Conservation (phyloP, 1,139 yeast genomes). For the Pichia sp. region DNA sequence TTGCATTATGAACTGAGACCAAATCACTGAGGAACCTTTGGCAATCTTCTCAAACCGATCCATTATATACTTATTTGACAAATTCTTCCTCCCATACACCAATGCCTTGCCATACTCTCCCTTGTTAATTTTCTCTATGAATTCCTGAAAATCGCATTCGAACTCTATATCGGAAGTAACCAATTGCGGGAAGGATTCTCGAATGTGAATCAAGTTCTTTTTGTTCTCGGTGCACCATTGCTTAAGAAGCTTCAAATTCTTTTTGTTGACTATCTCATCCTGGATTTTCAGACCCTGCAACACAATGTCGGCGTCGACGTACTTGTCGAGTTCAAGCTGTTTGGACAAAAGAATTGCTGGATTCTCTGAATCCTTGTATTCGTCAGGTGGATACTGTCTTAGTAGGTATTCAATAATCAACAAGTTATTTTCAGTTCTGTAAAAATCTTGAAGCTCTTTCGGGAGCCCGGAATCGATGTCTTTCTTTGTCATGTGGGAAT, state of each 20-base stretch:
- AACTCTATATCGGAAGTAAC: slow-evolving; percentile 46
- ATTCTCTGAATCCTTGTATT: slow-evolving; percentile 32
- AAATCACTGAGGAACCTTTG: slow-evolving; percentile 27
- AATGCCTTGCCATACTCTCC: slow-evolving; percentile 58
- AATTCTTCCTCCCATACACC: slow-evolving; percentile 30
- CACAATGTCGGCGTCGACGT: slow-evolving; percentile 56
- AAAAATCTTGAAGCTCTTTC: slow-evolving; percentile 40
- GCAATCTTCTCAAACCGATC: slow-evolving; percentile 24
- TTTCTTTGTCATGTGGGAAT: not conserved
- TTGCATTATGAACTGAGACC: slow-evolving; percentile 22
- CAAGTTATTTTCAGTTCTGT: slow-evolving; percentile 56
- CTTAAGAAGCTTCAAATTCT: slow-evolving; percentile 52
- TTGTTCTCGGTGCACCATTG: slow-evolving; percentile 77
- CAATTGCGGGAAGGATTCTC: slow-evolving; percentile 26
- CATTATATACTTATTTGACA: slow-evolving; percentile 14
- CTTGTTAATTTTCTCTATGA: slow-evolving; percentile 56
- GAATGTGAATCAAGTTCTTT: slow-evolving; percentile 47
- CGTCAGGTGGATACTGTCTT: slow-evolving; percentile 37
- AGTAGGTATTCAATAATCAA: slow-evolving; percentile 55
- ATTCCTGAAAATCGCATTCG: slow-evolving; percentile 73
- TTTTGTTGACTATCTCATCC: slow-evolving; percentile 48
- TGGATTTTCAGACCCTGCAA: slow-evolving; percentile 47
- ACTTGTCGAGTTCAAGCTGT: slow-evolving; percentile 40
- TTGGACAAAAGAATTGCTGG: slow-evolving; percentile 43
- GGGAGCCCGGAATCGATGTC: not conserved